Evolutionary conservation across 179 eudicot species (phyloP).

Genomic region (Pouteria campechiana): DNA sequence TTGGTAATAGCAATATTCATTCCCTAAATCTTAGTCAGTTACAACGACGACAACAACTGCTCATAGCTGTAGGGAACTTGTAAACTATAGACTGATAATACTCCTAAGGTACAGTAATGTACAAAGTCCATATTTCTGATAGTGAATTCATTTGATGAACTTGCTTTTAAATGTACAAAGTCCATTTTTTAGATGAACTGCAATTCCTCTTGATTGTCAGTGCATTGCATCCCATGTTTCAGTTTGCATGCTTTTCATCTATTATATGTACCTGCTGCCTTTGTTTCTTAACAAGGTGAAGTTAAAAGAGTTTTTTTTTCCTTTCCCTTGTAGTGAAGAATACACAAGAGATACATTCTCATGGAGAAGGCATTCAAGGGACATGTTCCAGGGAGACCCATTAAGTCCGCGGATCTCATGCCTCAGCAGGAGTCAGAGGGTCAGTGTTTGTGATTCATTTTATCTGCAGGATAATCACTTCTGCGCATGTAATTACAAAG

Average conservation of each 20-base stretch:
- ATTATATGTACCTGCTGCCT: not conserved
- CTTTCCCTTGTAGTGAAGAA: slow-evolving; percentile 60
- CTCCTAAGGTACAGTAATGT: no score
- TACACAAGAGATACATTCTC: slow-evolving; percentile 35
- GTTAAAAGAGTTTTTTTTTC: not conserved
- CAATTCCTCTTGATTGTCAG: no score
- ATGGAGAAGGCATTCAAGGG: slow-evolving; percentile 37
- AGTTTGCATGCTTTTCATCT: no score
- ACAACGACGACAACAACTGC: no score
- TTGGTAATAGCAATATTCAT: no score
- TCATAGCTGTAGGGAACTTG: no score
- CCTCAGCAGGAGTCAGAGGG: slow-evolving; percentile 29
- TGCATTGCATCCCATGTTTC: no score
- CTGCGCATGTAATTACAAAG: slow-evolving; percentile 25
- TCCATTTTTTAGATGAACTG: not conserved
- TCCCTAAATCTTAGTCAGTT: no score
- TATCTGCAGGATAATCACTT: slow-evolving; percentile 17
- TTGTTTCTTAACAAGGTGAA: not conserved
- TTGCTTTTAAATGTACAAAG: no score
- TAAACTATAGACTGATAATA: no score
- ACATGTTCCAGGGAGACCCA: slow-evolving; percentile 18
- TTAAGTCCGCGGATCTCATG: slow-evolving; percentile 33
- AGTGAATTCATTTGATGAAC: no score
- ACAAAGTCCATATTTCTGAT: no score
- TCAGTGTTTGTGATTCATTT: slow-evolving; percentile 18